Base-by-base conservation (phyloP, 805 yeast species). In the Wickerhamiella nectarea region DNA sequence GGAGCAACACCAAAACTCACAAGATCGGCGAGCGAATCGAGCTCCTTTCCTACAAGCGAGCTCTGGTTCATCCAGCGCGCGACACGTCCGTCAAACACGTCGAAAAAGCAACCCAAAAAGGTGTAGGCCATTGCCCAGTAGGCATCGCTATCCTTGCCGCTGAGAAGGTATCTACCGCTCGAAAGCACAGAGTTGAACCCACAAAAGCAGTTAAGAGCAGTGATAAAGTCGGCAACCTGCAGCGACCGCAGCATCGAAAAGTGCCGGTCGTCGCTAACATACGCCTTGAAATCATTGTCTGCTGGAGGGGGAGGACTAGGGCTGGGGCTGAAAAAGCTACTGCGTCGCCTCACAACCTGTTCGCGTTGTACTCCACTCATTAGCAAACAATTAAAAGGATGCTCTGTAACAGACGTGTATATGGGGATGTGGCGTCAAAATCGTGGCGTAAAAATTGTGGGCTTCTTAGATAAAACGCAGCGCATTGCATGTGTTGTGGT, bases 1-100 rank as follows among this genome's bases (percentile, higher is more conserved):
- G 98, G 98, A 1, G 94, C 87, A 26, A 89, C 95, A 49, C 96
- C 94, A 60, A 91, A 91, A 10, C 95, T 83, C 29, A 89, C 74
- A 56, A 91, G 74, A 64, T 91, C 98, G 18, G 98, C 98, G 54
- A 91, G 71, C 1, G 96, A 87, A 60, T 91, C 98, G 56, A 91
- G 74, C 65, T 91, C 98, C 64, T 91, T 97, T 48, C 98, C 98
- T 82, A 91, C 83, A 44, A 91, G 70, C 10, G 93, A 80, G 2
- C 94, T 75, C 66, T 87, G 85, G 60, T 86, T 81, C 65, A 95
- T 75, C 66, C 91, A 72, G 57, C 98, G 74, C 3, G 98, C 98
- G 6, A 89, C 98, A 55, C 94, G 76, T 28, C 98, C 98, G 60
- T 91, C 98, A 60, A 91, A 82, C 60, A 91, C 86, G 62, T 89